Evolutionary conservation across 257 asterid species (phyloP).

Genomic region (Solanum pennellii): DNA sequence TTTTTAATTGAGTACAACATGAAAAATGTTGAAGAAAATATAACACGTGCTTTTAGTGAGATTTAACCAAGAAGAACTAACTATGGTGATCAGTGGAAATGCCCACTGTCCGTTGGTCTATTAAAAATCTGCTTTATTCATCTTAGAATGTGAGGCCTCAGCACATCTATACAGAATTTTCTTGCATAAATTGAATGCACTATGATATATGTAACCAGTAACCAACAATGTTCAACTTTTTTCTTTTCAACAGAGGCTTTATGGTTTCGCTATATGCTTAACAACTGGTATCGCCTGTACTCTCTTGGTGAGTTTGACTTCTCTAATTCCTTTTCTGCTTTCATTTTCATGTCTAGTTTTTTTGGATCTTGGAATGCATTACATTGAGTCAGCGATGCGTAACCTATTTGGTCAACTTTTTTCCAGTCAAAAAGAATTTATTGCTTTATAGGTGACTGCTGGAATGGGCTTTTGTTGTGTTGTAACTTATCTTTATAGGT

Average conservation of each 20-base stretch:
- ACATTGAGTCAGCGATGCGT: not conserved
- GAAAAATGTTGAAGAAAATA: not conserved
- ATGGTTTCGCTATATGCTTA: slow-evolving; percentile 89
- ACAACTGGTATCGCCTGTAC: slow-evolving; percentile 85
- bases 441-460: not conserved
- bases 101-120: not conserved
- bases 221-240: not conserved
- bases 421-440: not conserved
- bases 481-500: not conserved
- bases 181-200: not conserved
- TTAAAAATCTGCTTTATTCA: not conserved
- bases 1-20: not conserved
- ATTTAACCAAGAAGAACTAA: not conserved
- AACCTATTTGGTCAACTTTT: not conserved
- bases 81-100: not conserved
- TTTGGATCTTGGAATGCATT: not conserved
- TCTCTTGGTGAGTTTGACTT: slow-evolving; percentile 50
- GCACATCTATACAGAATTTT: not conserved
- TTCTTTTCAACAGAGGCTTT: slow-evolving; percentile 51
- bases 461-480: not conserved
- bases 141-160: not conserved
- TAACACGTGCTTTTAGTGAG: not conserved
- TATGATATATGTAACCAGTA: not conserved
- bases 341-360: not conserved
- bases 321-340: not conserved